Conservation (phyloP, 1,284 basidiomycete species). For the Trametes pubescens region DNA sequence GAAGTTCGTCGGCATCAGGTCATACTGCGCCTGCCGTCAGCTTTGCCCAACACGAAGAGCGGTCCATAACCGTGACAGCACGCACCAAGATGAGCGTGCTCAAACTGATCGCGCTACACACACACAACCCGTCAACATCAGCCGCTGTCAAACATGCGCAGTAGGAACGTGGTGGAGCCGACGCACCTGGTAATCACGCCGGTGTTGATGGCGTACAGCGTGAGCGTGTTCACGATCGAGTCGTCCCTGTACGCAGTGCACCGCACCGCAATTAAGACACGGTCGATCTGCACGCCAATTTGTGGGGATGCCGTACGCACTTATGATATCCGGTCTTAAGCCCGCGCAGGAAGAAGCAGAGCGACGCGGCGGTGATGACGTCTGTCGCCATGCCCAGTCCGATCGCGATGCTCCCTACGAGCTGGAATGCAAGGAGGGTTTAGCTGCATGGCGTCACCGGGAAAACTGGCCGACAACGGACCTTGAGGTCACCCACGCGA, state of each 20-base stretch:
- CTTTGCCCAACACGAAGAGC: neutral
- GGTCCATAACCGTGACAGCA: neutral
- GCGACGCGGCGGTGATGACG: slow-evolving; percentile 54
- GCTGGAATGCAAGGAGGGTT: slow-evolving; percentile 37
- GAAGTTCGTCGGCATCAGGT: slow-evolving; percentile 61
- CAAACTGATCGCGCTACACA: slow-evolving; percentile 61
- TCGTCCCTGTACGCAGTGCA: slow-evolving; percentile 56
- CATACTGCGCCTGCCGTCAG: slow-evolving; percentile 52
- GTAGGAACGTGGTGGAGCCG: too few relatives aligned
- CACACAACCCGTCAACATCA: neutral
- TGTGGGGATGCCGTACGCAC: slow-evolving; percentile 39
- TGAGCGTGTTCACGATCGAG: slow-evolving; percentile 62
- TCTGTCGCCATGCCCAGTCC: slow-evolving; percentile 56
- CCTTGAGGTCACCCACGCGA: slow-evolving; percentile 27
- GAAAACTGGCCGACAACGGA: neutral
- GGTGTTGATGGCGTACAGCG: slow-evolving; percentile 64
- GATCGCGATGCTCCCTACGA: slow-evolving; percentile 53
- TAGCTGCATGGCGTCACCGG: neutral
- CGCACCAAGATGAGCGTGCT: slow-evolving; percentile 64
- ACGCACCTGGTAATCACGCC: slow-evolving; percentile 67
- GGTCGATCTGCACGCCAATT: neutral
- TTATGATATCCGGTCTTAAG: slow-evolving; percentile 56
- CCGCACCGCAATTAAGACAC: neutral
- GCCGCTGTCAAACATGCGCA: neutral
- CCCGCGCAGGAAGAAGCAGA: slow-evolving; percentile 61